phyloP scores from a whole-genome alignment of 768 basidiomycete genomes.

The Pleurotus djamor region DNA sequence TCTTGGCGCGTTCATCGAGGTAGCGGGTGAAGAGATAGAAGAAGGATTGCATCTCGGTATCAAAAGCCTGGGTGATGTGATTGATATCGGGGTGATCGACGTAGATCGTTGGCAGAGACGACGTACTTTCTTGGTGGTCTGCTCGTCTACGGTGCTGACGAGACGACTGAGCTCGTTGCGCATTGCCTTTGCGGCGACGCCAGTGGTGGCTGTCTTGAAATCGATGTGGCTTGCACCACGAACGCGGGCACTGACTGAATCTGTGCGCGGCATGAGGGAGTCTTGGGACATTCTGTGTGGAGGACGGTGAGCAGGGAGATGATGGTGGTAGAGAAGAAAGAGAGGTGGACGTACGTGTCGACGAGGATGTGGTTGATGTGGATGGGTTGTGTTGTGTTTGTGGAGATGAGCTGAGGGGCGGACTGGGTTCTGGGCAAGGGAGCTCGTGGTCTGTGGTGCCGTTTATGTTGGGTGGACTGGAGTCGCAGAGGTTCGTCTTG shows the following conservation, averaged over 20 bases:
- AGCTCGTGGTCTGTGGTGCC: constrained; percentile 59
- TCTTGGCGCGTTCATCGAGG: constrained; percentile 84
- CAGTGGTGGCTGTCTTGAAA: constrained; percentile 97
- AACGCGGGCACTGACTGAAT: constrained; percentile 69
- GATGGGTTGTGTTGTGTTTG: constrained; percentile 59
- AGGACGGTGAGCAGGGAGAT: constrained; percentile 13
- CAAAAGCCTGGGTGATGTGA: constrained; percentile 63
- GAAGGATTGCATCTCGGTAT: constrained; percentile 95
- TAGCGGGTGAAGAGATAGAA: constrained; percentile 96
- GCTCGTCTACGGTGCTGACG: constrained; percentile 82
- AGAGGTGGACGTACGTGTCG: constrained; percentile 25
- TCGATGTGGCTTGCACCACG: constrained; percentile 84
- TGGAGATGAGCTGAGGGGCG: constrained; percentile 61
- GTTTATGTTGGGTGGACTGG: constrained; percentile 40
- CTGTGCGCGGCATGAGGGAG: constrained; percentile 57
- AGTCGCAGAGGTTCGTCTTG: constrained; percentile 20
- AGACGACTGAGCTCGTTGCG: constrained; percentile 96
- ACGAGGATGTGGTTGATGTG: constrained; percentile 42
- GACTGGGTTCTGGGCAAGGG: constrained; percentile 44
- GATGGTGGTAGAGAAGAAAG: constrained; percentile 12
- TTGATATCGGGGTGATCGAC: constrained; percentile 17
- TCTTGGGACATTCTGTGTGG: constrained; percentile 43
- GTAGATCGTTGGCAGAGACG: constrained; percentile 9
- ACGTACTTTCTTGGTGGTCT: constrained; percentile 77
- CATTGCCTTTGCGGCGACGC: constrained; percentile 94